Conservation (phyloP, 805 yeast genomes). For the Candida pseudofarinosa region DNA sequence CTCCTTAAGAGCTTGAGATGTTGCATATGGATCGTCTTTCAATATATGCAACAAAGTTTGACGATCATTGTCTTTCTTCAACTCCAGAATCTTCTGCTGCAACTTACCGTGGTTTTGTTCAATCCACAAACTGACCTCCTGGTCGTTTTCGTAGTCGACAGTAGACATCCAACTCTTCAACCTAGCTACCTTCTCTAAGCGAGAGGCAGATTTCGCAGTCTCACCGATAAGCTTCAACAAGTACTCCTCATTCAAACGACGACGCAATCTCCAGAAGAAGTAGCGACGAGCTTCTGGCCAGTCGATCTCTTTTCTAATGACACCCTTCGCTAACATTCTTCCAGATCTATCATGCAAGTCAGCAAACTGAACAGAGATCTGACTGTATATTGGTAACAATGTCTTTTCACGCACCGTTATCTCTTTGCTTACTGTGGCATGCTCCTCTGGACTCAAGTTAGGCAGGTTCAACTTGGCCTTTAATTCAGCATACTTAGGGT, state of each 20-base stretch:
- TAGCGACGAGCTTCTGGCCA: constrained; percentile 88
- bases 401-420: constrained; percentile 74
- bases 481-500: constrained; percentile 65
- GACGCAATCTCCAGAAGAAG: constrained; percentile 98
- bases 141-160: constrained; percentile 67
- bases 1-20: constrained; percentile 32
- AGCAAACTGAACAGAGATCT: constrained; percentile 92
- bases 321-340: constrained; percentile 95
- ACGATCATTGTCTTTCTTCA: constrained; percentile 64
- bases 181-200: constrained; percentile 82
- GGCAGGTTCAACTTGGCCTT: constrained; percentile 54
- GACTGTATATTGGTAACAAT: constrained; percentile 84
- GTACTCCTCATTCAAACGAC: constrained; percentile 92
- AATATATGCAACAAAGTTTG: constrained; percentile 56
- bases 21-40: constrained; percentile 27
- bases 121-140: constrained; percentile 77
- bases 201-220: constrained; percentile 49
- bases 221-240: constrained; percentile 69
- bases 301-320: constrained; percentile 76
- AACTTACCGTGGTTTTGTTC: constrained; percentile 69
- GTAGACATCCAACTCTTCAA: constrained; percentile 84
- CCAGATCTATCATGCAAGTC: constrained; percentile 97
- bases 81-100: constrained; percentile 55
- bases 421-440: constrained; percentile 58
- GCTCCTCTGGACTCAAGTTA: constrained; percentile 58